Conservation (phyloP, 129 eudicot species). For the Tanacetum coccineum region DNA sequence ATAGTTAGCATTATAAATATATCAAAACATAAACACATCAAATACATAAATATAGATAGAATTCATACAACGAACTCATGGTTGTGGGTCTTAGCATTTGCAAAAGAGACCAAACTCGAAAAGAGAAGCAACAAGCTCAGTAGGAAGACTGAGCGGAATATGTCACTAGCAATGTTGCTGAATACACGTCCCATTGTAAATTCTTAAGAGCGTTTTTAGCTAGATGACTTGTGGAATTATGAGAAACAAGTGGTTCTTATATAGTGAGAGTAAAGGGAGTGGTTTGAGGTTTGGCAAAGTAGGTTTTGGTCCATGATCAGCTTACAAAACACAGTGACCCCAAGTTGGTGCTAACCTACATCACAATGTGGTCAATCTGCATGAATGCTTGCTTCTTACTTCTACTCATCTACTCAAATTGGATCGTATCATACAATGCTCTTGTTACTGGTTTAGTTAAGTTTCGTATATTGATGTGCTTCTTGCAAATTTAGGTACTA, state of each 20-base stretch:
- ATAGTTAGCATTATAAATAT: conserved; percentile 13
- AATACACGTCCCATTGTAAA: conserved; percentile 30
- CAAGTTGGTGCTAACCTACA: conserved; percentile 72
- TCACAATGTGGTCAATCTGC: conserved; percentile 34
- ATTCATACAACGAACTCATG: conserved; percentile 70
- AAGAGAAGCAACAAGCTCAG: conserved; percentile 44
- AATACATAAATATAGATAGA: background rate
- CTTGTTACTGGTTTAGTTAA: too few species aligned
- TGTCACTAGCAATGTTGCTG: conserved; percentile 22
- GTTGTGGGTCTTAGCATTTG: conserved; percentile 58
- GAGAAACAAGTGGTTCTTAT: conserved; percentile 30
- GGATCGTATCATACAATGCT: too few species aligned
- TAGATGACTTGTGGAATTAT: conserved; percentile 27
- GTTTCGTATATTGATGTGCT: too few species aligned
- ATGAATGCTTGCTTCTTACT: conserved; percentile 44
- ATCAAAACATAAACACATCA: background rate
- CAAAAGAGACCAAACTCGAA: conserved; percentile 32
- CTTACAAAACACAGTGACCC: conserved; percentile 32
- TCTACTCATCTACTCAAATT: background rate
- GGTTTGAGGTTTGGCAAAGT: conserved; percentile 61
- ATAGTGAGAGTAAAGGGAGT: conserved; percentile 42
- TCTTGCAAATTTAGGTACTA: too few species aligned
- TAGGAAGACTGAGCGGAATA: conserved; percentile 23
- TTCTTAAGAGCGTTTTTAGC: conserved; percentile 4
- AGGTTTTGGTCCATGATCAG: conserved; percentile 49